A percentile compares a stretch with the other conserved stretches of the same genome.
These are phyloP conservation scores for Leucocoprinus birnbaumii DNA, from an alignment of 768 basidiomycete genomes.

Conservation along the genomic window DNA sequence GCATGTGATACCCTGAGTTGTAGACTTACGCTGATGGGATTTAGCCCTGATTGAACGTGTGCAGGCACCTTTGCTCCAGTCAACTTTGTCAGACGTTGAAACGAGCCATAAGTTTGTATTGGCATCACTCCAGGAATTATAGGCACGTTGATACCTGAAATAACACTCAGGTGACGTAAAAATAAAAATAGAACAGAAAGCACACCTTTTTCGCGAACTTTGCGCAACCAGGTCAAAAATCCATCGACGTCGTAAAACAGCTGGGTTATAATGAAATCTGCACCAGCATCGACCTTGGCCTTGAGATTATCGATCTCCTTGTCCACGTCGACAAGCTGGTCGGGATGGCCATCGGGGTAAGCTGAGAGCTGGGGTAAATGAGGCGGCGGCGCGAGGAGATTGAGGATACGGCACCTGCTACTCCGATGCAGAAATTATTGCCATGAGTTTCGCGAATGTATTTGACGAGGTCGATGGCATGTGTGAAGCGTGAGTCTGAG, in stretches of 20 bases:
- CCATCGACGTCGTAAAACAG: conserved; percentile 94
- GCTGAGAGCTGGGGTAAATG: conserved; percentile 37
- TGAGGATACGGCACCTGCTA: conserved; percentile 61
- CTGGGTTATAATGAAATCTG: conserved; percentile 95
- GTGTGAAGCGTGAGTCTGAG: conserved; percentile 77
- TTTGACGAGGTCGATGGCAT: conserved; percentile 85
- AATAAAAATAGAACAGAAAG: conserved; percentile 2
- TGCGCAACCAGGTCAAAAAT: conserved; percentile 77
- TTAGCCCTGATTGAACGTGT: conserved; percentile 10
- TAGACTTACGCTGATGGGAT: conserved; percentile 59
- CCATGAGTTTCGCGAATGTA: conserved; percentile 68
- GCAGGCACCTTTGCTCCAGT: conserved; percentile 72
- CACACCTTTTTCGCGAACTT: conserved; percentile 71
- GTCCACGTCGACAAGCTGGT: conserved; percentile 54
- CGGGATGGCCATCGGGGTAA: conserved; percentile 89
- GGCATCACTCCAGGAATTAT: conserved; percentile 98
- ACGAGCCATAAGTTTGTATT: conserved; percentile 94
- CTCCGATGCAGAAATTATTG: conserved; percentile 89
- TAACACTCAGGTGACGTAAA: background rate
- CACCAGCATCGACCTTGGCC: conserved; percentile 90
- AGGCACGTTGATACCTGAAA: conserved; percentile 81
- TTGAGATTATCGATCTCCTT: conserved; percentile 69
- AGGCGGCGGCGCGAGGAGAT: background rate
- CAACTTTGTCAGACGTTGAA: conserved; percentile 86
- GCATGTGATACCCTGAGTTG: background rate